These are phyloP conservation scores for Blastocrithidia nonstop DNA, from an alignment of 208 protist species.

Conservation along the genomic window DNA sequence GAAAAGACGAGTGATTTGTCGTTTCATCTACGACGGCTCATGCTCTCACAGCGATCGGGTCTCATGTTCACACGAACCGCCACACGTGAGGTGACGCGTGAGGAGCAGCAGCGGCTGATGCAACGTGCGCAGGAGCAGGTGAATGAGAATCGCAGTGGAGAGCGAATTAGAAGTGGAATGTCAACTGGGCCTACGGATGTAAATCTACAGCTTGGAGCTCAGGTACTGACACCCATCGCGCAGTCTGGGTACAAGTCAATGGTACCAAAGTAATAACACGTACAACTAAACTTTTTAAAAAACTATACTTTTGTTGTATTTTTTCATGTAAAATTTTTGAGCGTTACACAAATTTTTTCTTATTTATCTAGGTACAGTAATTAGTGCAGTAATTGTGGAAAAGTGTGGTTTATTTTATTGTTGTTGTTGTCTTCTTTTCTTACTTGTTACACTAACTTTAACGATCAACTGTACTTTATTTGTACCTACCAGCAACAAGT, in stretches of 20 bases:
- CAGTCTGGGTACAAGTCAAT: constrained; percentile 70
- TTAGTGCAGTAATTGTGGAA: neutral
- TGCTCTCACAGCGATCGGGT: constrained; percentile 55
- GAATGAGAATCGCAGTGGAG: constrained; percentile 52
- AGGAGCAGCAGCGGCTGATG: constrained; percentile 66
- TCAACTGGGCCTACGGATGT: constrained; percentile 38
- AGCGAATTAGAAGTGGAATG: constrained; percentile 26
- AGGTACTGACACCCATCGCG: constrained; percentile 59
- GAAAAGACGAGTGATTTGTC: constrained; percentile 50
- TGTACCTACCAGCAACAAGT: no score
- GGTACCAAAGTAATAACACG: constrained; percentile 10
- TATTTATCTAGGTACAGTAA: neutral
- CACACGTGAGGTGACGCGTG: constrained; percentile 66
- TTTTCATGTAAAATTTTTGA: neutral
- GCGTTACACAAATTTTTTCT: neutral
- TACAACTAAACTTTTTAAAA: neutral
- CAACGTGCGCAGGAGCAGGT: constrained; percentile 33
- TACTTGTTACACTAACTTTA: no score
- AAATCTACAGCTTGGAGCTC: constrained; percentile 49
- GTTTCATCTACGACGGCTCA: constrained; percentile 55
- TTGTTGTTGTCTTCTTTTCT: no score
- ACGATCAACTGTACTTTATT: no score
- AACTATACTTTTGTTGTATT: neutral
- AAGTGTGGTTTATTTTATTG: neutral
- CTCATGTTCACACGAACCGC: constrained; percentile 82